These are phyloP conservation scores for Torrubiella hemipterigena DNA, from an alignment of 2,329 filamentous ascomycete species.

Conservation along the genomic window DNA sequence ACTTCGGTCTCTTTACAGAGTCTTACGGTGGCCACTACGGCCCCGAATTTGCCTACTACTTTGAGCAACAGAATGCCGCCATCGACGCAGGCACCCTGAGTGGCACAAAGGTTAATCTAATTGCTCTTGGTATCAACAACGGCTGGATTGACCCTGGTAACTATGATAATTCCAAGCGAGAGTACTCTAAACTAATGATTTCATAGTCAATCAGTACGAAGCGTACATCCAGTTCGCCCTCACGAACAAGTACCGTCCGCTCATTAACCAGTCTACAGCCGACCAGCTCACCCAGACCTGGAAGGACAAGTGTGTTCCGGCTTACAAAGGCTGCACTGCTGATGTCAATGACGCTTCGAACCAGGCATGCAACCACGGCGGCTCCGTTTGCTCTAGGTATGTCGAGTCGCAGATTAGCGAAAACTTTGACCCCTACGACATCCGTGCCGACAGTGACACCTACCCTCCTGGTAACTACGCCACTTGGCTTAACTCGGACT, in stretches of 20 bases:
- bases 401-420: too few relatives aligned
- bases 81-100: slow-evolving; percentile 29
- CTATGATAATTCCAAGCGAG: slow-evolving; percentile 9
- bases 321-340: slow-evolving; percentile 12
- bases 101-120: slow-evolving; percentile 33
- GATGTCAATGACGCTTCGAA: slow-evolving; percentile 15
- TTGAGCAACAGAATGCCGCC: slow-evolving; percentile 42
- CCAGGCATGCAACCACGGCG: slow-evolving; percentile 14
- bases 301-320: slow-evolving; percentile 12
- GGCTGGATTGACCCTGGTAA: slow-evolving; percentile 35
- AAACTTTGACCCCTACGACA: slow-evolving; percentile 34
- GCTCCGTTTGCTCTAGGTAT: slow-evolving; percentile 13
- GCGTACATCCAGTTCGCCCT: slow-evolving; percentile 29
- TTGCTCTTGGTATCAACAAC: slow-evolving; percentile 44
- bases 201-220: slow-evolving; percentile 21
- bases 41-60: slow-evolving; percentile 41
- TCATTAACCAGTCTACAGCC: slow-evolving; percentile 10
- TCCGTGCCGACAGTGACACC: slow-evolving; percentile 24
- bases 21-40: slow-evolving; percentile 49
- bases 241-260: slow-evolving; percentile 26
- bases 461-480: slow-evolving; percentile 27
- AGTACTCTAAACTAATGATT: slow-evolving; percentile 4
- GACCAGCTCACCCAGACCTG: slow-evolving; percentile 7
- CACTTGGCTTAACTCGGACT: slow-evolving; percentile 23
- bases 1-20: slow-evolving; percentile 41